phyloP scores from a whole-genome alignment of 2,329 filamentous ascomycete genomes.

The Fusarium udum region DNA sequence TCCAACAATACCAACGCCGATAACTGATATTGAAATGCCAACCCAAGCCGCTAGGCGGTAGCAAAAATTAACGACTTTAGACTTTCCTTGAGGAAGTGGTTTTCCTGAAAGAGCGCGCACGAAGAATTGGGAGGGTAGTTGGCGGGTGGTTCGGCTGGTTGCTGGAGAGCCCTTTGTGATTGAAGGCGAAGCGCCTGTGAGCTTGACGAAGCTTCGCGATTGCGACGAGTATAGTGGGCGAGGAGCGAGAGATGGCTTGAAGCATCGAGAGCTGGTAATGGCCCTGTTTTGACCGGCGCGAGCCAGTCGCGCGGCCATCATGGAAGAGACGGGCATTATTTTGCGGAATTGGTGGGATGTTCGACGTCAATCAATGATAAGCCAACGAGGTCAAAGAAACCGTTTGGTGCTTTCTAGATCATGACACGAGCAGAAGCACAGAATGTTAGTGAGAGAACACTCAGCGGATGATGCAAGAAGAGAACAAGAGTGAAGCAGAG shows the following conservation, averaged over 20 bases:
- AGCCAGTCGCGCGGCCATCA: conserved; percentile 39
- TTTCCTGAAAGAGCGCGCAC: conserved; percentile 60
- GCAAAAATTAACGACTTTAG: conserved; percentile 64
- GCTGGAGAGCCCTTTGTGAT: conserved; percentile 16
- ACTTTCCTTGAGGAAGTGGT: conserved; percentile 60
- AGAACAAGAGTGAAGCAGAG: background rate
- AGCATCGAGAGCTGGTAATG: conserved; percentile 21
- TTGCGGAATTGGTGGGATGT: background rate
- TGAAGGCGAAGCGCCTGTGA: conserved; percentile 25
- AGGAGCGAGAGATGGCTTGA: conserved; percentile 19
- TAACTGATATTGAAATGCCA: conserved; percentile 78
- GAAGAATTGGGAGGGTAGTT: conserved; percentile 40
- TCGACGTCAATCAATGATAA: background rate
- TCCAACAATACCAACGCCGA: conserved; percentile 74
- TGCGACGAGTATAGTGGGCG: conserved; percentile 22
- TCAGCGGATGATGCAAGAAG: conserved; percentile 16
- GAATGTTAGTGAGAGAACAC: background rate
- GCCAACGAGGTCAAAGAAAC: background rate
- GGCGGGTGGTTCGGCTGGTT: conserved; percentile 5
- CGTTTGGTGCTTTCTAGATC: conserved; percentile 6
- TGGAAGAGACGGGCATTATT: conserved; percentile 38
- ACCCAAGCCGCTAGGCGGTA: conserved; percentile 70
- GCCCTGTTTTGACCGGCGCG: conserved; percentile 28
- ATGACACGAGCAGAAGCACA: conserved; percentile 17
- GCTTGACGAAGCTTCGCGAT: conserved; percentile 36